Evolutionary conservation across 2,329 filamentous ascomycete genomes (phyloP), one percentile per base, ranked within the genome.

Genomic region (Orbilia blumenaviensis): DNA sequence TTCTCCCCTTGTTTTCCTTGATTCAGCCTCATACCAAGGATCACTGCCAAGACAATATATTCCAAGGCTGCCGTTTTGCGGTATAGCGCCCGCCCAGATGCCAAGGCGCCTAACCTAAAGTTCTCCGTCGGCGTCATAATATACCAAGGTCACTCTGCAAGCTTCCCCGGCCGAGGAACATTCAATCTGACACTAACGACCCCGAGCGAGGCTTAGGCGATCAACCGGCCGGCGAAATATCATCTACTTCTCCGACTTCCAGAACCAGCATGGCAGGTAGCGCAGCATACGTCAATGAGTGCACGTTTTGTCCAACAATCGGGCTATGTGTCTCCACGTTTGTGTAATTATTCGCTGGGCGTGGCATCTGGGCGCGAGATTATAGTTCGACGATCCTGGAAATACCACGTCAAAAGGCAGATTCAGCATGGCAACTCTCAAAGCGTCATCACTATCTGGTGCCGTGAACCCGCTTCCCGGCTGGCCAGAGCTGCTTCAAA

Each of bases 261-360:
- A 25, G 52, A 38, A 38, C 16, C 18, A 56, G 52, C 50, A 12
- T 16, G 48, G 48, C 27, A 54, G 12, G 6, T 32, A 21, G 25
- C 18, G 8, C 12, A 29, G 46, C 46, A 23, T 54, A 56, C 52
- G 52, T 56, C 52, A 56, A 56, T 38, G 8, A 32, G 23, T 9
- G 18, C 9, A 56, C 32, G n/a, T 25, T 38, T 29, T 38, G 52
- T 7, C 52, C 52, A 56, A 56, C 52, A 16, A 38, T n/a, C 9
- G 32, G 52, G 52, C 52, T 23, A 23, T 56, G 52, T 10, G 18
- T 23, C 52, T 38, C 52, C 52, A 56, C 52, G 52, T 56, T 56
- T 56, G 12, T 56, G 52, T 23, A 56, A 56, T n/a, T 16, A 38
- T 38, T n/a, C 7, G 16, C 10, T 38, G n/a, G 6, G 42, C 21